Evolutionary conservation across 225 moss, liverwort and hornwort genomes (phyloP).

Genomic region (Asterella californica): DNA sequence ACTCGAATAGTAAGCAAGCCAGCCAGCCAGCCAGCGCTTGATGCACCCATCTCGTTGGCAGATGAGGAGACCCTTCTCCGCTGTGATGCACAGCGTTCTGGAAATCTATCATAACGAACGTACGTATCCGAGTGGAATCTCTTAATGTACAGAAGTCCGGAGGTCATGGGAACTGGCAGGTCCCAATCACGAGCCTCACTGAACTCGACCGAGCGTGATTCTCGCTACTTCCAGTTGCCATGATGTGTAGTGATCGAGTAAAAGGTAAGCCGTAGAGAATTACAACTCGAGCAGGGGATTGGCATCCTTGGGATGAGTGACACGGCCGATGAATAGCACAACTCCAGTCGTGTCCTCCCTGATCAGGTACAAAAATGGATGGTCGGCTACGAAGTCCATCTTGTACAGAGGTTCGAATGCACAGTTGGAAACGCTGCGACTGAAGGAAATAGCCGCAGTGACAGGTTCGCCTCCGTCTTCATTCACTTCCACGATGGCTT

Average conservation of each 20-base stretch:
- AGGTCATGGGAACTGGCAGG: neutral
- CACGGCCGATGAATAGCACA: constrained; percentile 68
- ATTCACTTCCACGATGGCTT: constrained; percentile 80
- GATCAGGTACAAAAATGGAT: constrained; percentile 82
- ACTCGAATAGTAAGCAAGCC: neutral
- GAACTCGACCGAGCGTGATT: neutral
- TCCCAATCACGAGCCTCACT: neutral
- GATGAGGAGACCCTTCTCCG: neutral
- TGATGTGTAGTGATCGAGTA: neutral
- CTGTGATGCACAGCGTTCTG: neutral
- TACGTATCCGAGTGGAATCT: too few species aligned
- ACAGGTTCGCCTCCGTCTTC: constrained; percentile 82
- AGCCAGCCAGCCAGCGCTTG: neutral
- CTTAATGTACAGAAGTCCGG: neutral
- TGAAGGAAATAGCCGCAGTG: constrained; percentile 23
- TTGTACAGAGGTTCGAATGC: constrained; percentile 47
- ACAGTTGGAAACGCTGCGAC: constrained; percentile 14
- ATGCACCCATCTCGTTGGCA: neutral
- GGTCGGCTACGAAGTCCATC: constrained; percentile 81
- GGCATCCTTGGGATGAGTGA: constrained; percentile 54
- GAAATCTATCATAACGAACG: neutral
- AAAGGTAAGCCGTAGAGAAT: neutral
- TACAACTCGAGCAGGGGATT: constrained; percentile 45
- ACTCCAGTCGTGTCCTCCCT: constrained; percentile 79
- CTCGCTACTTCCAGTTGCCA: constrained; percentile 17